Percentiles rank a stretch among this genome's conserved stretches.
Evolutionary conservation across 345 rosid genomes (phyloP).

Genomic region (Lepidium africanum): DNA sequence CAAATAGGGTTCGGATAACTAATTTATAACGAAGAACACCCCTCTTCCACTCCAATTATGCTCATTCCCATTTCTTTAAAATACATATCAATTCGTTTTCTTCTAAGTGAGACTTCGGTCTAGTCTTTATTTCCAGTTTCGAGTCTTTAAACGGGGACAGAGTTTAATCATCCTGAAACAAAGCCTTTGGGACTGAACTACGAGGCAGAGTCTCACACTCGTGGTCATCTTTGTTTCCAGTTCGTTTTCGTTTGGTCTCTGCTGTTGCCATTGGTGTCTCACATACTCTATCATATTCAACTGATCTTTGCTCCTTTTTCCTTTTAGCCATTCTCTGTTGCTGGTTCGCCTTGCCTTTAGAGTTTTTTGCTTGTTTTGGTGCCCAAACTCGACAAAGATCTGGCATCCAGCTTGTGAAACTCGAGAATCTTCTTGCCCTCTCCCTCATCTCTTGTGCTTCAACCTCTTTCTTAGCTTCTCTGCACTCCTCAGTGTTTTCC

Average conservation of each 20-base stretch:
- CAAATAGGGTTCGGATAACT: neutral
- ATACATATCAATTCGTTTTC: neutral
- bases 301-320: slow-evolving; percentile 34
- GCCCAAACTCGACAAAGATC: slow-evolving; percentile 94
- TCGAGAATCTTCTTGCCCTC: slow-evolving; percentile 71
- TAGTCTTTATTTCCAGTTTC: neutral
- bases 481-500: slow-evolving; percentile 23
- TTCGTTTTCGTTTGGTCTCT: slow-evolving; percentile 32
- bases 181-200: slow-evolving; percentile 59
- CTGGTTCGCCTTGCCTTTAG: slow-evolving; percentile 22
- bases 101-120: neutral
- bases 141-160: neutral
- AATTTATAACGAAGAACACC: neutral
- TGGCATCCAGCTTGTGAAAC: slow-evolving; percentile 78
- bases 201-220: slow-evolving; percentile 22
- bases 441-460: slow-evolving; percentile 73
- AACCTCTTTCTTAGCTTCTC: slow-evolving; percentile 34
- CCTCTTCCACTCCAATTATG: neutral
- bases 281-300: slow-evolving; percentile 51
- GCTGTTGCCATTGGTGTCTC: slow-evolving; percentile 66
- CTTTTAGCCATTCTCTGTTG: slow-evolving; percentile 42
- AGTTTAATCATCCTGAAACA: slow-evolving; percentile 51
- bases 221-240: slow-evolving; percentile 24
- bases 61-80: neutral
- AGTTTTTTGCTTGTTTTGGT: slow-evolving; percentile 48